These are phyloP conservation scores for Phytophthora podocarpi DNA, from an alignment of 352 stramenopile species.

Conservation along the genomic window DNA sequence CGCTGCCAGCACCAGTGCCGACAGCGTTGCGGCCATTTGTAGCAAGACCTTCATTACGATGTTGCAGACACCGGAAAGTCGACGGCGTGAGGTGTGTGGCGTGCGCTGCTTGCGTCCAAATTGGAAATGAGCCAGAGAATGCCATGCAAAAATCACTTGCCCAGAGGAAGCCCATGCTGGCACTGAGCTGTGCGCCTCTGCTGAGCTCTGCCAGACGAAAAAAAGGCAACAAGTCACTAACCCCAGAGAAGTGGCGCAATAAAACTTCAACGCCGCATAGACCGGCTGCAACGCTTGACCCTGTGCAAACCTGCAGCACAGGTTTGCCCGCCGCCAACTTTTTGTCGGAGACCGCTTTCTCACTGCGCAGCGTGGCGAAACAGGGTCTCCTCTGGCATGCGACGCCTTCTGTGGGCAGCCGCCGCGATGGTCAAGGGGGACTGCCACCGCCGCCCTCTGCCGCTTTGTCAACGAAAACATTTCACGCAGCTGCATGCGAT, in stretches of 20 bases:
- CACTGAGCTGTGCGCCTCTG: conserved; percentile 11
- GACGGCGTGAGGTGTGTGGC: conserved; percentile 1
- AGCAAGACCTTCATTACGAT: conserved; percentile 30
- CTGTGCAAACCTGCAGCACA: no score
- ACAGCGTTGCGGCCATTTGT: conserved; percentile 24
- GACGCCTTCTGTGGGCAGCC: not conserved
- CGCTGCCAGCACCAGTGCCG: conserved; percentile 14
- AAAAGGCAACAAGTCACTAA: conserved; percentile 32
- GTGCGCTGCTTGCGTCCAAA: conserved; percentile 18
- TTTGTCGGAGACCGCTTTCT: conserved; percentile 2
- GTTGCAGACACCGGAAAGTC: not conserved
- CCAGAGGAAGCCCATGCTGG: not conserved
- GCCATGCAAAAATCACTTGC: not conserved
- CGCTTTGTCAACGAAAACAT: conserved; percentile 14
- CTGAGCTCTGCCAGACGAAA: no score
- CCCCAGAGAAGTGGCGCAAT: no score
- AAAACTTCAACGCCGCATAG: conserved; percentile 27
- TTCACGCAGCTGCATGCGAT: conserved; percentile 21
- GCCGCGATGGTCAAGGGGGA: not conserved
- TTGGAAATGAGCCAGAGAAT: conserved; percentile 22
- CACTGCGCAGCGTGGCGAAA: no score
- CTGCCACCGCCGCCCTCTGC: conserved; percentile 17
- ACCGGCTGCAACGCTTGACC: conserved; percentile 1
- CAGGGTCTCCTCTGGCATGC: no score
- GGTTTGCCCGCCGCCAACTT: no score